Evolutionary conservation across 257 asterid species (phyloP).

Genomic region (Nicotiana knightiana): DNA sequence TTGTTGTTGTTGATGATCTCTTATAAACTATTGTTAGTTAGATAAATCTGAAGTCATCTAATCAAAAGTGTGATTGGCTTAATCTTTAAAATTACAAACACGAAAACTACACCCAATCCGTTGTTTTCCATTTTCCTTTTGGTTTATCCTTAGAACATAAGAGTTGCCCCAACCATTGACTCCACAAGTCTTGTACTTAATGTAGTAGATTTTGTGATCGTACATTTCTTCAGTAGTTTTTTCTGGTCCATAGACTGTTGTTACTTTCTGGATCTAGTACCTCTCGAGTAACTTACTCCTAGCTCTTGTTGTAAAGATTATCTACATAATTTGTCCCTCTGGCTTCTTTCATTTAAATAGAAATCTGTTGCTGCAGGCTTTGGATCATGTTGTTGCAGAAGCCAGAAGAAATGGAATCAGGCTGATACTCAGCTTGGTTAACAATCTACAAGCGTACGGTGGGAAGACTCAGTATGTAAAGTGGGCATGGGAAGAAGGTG

Average conservation of each 20-base stretch:
- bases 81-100: background rate
- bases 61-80: background rate
- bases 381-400: conserved; percentile 95
- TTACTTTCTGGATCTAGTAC: background rate
- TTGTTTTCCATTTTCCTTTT: background rate
- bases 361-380: conserved; percentile 39
- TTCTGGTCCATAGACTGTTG: background rate
- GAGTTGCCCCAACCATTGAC: background rate
- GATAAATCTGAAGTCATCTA: background rate
- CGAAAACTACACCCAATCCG: background rate
- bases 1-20: too few species aligned
- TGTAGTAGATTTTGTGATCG: background rate
- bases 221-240: background rate
- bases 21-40: too few species aligned
- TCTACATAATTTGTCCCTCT: background rate
- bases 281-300: background rate
- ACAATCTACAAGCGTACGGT: conserved; percentile 94
- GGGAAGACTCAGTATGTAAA: conserved; percentile 93
- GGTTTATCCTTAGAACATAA: background rate
- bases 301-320: background rate
- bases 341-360: background rate
- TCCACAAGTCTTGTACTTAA: background rate
- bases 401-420: conserved; percentile 66
- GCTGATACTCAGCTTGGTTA: conserved; percentile 72
- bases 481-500: conserved; percentile 99